Evolutionary conservation across 2,329 filamentous ascomycete species (phyloP).

Genomic region (Trichoderma endophyticum): DNA sequence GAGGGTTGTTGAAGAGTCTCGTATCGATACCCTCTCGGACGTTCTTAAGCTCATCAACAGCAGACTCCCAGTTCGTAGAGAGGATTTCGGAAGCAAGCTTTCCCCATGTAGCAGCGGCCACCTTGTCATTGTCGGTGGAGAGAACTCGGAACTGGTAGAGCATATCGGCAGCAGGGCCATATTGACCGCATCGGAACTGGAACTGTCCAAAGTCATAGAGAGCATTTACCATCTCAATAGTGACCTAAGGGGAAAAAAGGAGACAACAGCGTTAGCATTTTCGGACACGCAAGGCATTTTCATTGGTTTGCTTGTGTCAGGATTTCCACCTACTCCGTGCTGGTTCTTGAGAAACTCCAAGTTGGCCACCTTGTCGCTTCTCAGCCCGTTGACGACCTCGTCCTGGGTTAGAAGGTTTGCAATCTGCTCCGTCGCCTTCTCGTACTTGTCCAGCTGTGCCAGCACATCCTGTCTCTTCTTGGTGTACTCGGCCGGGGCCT

Average conservation of each 20-base stretch:
- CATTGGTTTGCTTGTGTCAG: conserved; percentile 10
- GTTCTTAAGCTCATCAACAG: conserved; percentile 86
- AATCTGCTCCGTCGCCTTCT: conserved; percentile 86
- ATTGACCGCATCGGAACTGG: conserved; percentile 96
- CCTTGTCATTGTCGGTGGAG: conserved; percentile 98
- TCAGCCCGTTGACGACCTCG: conserved; percentile 83
- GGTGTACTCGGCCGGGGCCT: conserved; percentile 79
- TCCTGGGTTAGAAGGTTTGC: conserved; percentile 81
- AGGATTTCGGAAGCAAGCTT: conserved; percentile 96
- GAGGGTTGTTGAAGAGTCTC: conserved; percentile 91
- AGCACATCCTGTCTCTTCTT: conserved; percentile 89
- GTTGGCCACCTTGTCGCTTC: conserved; percentile 97
- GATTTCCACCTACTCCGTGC: conserved; percentile 65
- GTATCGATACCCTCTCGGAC: conserved; percentile 91
- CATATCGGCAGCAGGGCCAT: conserved; percentile 82
- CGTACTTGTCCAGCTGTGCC: conserved; percentile 74
- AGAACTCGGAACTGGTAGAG: conserved; percentile 98
- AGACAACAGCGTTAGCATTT: background rate
- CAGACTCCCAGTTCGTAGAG: conserved; percentile 89
- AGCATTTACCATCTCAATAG: conserved; percentile 90
- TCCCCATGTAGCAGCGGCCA: conserved; percentile 92
- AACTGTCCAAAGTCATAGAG: conserved; percentile 96
- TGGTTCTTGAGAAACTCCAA: conserved; percentile 97
- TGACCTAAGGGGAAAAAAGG: conserved; percentile 56
- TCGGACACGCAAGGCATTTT: background rate